phyloP scores from a whole-genome alignment of 139 green algal genomes.

The Chlorella sp. region DNA sequence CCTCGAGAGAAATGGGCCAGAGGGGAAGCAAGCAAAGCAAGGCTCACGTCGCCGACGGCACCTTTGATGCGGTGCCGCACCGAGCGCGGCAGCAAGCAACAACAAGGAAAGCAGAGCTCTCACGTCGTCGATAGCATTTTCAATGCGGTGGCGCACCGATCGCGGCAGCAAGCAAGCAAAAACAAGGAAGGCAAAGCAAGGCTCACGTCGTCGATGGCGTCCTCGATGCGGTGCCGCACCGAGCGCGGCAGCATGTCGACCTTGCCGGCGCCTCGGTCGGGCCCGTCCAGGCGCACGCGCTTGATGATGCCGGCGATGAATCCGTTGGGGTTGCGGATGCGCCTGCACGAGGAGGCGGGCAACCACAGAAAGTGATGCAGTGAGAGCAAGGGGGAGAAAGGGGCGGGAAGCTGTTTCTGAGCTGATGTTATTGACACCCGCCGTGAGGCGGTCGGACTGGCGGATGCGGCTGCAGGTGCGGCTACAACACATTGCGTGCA shows the following conservation, averaged over 20 bases:
- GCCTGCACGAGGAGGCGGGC: not conserved
- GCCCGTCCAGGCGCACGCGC: constrained; percentile 59
- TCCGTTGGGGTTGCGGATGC: constrained; percentile 54
- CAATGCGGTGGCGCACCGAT: not conserved
- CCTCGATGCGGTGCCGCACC: constrained; percentile 50
- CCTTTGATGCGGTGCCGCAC: constrained; percentile 54
- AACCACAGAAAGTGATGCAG: not conserved
- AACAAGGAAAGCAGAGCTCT: too few relatives aligned
- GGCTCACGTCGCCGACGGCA: constrained; percentile 53
- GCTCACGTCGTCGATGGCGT: constrained; percentile 58
- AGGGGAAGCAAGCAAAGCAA: not conserved
- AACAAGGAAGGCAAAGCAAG: not conserved
- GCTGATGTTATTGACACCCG: too few relatives aligned
- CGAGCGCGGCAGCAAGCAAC: constrained; percentile 49
- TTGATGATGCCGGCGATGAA: constrained; percentile 64
- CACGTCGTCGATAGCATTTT: not conserved
- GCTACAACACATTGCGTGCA: not conserved
- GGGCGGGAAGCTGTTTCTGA: too few relatives aligned
- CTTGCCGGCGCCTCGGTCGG: constrained; percentile 50
- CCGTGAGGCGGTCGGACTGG: too few relatives aligned
- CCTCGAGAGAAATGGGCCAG: too few relatives aligned
- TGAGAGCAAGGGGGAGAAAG: not conserved
- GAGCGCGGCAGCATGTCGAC: constrained; percentile 54
- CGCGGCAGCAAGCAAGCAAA: too few relatives aligned
- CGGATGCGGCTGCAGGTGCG: too few relatives aligned